Base-by-base conservation (phyloP, 2,329 filamentous ascomycete species). In the Periconia sp. region DNA sequence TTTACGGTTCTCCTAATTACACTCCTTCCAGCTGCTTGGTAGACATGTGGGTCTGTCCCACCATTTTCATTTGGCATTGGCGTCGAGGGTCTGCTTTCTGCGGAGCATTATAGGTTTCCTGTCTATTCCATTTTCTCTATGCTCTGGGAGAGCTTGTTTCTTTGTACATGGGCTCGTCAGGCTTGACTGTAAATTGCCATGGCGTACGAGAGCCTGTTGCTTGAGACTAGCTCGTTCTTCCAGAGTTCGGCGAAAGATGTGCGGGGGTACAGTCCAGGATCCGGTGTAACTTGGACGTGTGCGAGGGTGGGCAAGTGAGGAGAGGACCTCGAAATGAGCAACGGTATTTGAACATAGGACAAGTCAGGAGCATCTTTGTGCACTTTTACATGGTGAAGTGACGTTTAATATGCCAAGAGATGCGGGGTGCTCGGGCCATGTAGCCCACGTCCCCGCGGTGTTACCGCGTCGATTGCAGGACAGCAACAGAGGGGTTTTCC, bases 1-100 rank as follows among this genome's bases (percentile, higher is more conserved):
- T 46, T 49, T 44, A 51, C 36, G 46, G 52, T 46, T 46, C 49
- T 62, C 61, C 54, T 52, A 50, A 42, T 49, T 59, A 50, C 64
- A 62, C 61, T 66, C 61, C 43, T 68, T 68, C n/a, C 41, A 45
- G 44, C 34, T 29, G 28, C 16, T 28, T 16, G 46, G 48, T 57
- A 55, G 48, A 57, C 38, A 44, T 50, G 40, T 15, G 8, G 49
- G 45, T 29, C 23, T 40, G 19, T 48, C 42, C 43, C 19, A 16
- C 21, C 16, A 26, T 40, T 40, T 28, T 28, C 29, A 40, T n/a
- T n/a, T n/a, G n/a, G n/a, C n/a, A n/a, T n/a, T n/a, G n/a, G 37
- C 37, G 34, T 40, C 15, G 29, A 21, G 29, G 34, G 10, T 33
- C 26, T 28, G n/a, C 28, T 26, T n/a, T 16, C n/a, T 36, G 15